These are phyloP conservation scores for Parathielavia hyrcaniae DNA, from an alignment of 495 filamentous ascomycete genomes.

Conservation along the genomic window DNA sequence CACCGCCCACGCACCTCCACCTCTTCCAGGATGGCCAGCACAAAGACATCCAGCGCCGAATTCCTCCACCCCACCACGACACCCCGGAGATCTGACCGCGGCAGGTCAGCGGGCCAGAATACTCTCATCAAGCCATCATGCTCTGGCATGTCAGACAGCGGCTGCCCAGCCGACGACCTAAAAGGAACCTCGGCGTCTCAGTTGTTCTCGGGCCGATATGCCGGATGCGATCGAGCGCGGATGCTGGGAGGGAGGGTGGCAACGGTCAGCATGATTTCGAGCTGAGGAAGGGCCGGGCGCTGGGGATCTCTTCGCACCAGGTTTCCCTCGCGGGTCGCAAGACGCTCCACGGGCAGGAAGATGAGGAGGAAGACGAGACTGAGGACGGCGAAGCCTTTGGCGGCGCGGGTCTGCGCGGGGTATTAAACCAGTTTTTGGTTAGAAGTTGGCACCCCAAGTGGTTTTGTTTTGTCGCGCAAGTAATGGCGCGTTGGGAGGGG, in stretches of 20 bases:
- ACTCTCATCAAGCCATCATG: constrained; percentile 95
- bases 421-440: constrained; percentile 6
- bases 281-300: neutral
- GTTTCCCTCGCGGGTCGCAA: constrained; percentile 41
- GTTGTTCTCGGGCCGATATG: constrained; percentile 91
- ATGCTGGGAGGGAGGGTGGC: constrained; percentile 51
- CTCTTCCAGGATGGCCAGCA: constrained; percentile 80
- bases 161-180: constrained; percentile 43
- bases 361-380: constrained; percentile 40
- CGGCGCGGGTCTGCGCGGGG: constrained; percentile 37
- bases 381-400: constrained; percentile 40
- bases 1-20: constrained; percentile 61
- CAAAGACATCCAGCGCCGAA: constrained; percentile 81
- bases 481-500: neutral
- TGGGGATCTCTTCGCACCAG: constrained; percentile 35
- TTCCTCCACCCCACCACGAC: constrained; percentile 95
- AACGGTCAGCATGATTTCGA: constrained; percentile 22
- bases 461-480: neutral
- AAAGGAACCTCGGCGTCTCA: constrained; percentile 91
- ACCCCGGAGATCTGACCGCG: constrained; percentile 63
- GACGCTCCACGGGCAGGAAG: constrained; percentile 43
- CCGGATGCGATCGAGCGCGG: constrained; percentile 73
- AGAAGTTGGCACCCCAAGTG: neutral
- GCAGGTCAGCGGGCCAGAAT: constrained; percentile 92
- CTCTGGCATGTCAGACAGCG: constrained; percentile 64